A percentile compares a stretch with the other conserved stretches of the same genome.
phyloP scores from a whole-genome alignment of 352 stramenopile species.

The Globisporangium echinulatum region DNA sequence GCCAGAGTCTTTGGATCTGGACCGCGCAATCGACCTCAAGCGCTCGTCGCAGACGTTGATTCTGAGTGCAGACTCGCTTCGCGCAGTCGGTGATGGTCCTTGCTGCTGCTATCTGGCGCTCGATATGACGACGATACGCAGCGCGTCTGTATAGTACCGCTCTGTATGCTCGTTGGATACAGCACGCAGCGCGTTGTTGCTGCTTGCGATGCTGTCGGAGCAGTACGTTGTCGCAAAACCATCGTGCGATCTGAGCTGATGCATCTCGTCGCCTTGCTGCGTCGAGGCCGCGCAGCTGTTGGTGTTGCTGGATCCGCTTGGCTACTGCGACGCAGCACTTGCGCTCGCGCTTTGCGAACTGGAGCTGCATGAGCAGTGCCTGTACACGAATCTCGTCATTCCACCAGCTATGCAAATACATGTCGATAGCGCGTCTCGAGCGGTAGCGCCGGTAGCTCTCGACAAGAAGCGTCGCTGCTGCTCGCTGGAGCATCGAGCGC shows the following conservation, averaged over 20 bases:
- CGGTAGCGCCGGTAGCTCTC: constrained; percentile 6
- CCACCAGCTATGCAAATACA: constrained; percentile 12
- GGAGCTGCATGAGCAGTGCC: constrained; percentile 3
- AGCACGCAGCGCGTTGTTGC: background rate
- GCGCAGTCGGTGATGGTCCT: background rate
- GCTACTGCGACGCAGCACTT: background rate
- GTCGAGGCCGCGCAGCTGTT: background rate
- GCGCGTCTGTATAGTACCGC: background rate
- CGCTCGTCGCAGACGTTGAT: background rate
- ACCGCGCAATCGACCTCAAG: background rate
- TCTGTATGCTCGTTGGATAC: constrained; percentile 1
- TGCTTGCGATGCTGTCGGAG: background rate
- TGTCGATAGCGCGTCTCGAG: constrained; percentile 10
- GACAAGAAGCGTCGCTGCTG: background rate
- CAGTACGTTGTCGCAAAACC: background rate
- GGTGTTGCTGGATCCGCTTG: background rate
- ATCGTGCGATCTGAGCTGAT: background rate
- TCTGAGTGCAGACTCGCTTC: background rate
- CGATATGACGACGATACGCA: background rate
- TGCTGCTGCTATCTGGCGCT: background rate
- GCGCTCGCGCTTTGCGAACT: background rate
- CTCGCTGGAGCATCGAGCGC: constrained; percentile 4
- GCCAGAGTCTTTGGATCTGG: background rate
- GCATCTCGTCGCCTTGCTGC: background rate
- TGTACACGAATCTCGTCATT: constrained; percentile 12